A percentile compares a stretch with the other conserved stretches of the same genome.
Evolutionary conservation across 2,329 filamentous ascomycete genomes (phyloP).

Genomic region (Fusarium dlaminii): DNA sequence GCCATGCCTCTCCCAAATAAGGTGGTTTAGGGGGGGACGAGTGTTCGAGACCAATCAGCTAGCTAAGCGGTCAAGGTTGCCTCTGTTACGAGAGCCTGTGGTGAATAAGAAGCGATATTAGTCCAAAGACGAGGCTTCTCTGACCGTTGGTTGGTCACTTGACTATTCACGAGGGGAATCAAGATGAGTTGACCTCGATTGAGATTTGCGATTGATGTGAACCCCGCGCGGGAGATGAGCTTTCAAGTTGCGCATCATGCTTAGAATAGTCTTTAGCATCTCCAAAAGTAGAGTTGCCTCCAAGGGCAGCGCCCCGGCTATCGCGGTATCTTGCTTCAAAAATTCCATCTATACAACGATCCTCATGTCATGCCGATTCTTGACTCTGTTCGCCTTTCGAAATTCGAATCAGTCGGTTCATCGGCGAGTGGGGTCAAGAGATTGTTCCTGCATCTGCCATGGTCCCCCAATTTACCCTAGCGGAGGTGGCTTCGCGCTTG

Average conservation of each 20-base stretch:
- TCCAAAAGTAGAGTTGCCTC: neutral
- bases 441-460: conserved; percentile 48
- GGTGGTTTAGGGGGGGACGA: neutral
- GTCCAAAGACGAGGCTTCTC: conserved; percentile 13
- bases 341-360: conserved; percentile 1
- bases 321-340: neutral
- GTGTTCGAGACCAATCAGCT: conserved; percentile 12
- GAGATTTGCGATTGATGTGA: conserved; percentile 11
- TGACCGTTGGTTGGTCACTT: conserved; percentile 30
- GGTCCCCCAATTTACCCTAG: conserved; percentile 37
- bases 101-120: conserved; percentile 39
- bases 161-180: conserved; percentile 8
- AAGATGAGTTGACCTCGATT: conserved; percentile 9
- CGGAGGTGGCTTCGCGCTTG: conserved; percentile 32
- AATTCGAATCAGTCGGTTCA: conserved; percentile 35
- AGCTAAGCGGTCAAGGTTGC: conserved; percentile 28
- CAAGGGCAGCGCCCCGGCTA: neutral
- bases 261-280: neutral
- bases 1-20: conserved; percentile 19
- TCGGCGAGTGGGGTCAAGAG: conserved; percentile 41
- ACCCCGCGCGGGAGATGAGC: conserved; percentile 36
- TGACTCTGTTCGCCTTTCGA: conserved; percentile 5
- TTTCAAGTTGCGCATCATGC: conserved; percentile 13
- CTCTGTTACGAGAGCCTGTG: conserved; percentile 5
- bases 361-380: conserved; percentile 6